phyloP scores from a whole-genome alignment of 2,329 filamentous ascomycete species.

The Keithomyces neogunnii region DNA sequence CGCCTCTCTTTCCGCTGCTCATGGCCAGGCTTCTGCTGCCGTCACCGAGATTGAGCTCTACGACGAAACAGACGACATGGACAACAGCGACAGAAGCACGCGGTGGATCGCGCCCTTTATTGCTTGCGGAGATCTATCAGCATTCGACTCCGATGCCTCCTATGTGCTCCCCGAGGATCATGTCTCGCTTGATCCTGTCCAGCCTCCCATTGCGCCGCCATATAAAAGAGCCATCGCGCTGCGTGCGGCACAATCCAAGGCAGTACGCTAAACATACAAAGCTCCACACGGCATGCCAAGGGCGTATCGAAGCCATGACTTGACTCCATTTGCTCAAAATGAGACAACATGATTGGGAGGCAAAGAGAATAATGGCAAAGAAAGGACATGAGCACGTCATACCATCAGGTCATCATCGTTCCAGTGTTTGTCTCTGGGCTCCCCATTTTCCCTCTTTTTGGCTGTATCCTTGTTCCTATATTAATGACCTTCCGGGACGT shows the following conservation, averaged over 20 bases:
- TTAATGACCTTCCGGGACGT: conserved; percentile 23
- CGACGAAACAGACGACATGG: conserved; percentile 27
- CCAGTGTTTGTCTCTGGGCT: background rate
- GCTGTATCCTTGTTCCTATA: background rate
- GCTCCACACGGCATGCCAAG: background rate
- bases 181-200: conserved; percentile 81
- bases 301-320: background rate
- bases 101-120: conserved; percentile 93
- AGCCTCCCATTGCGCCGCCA: conserved; percentile 90
- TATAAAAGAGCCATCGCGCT: conserved; percentile 88
- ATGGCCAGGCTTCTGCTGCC: conserved; percentile 16
- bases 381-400: background rate
- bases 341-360: background rate
- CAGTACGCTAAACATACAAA: conserved; percentile 5
- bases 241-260: conserved; percentile 25
- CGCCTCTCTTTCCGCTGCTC: background rate
- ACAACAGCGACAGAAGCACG: conserved; percentile 27
- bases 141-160: conserved; percentile 92
- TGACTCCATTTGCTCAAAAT: background rate
- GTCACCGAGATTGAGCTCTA: conserved; percentile 43
- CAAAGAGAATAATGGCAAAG: background rate
- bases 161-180: conserved; percentile 83
- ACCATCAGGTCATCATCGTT: background rate
- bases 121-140: conserved; percentile 91
- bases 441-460: background rate